A percentile compares a stretch with the other conserved stretches of the same genome.
Evolutionary conservation across 768 basidiomycete species (phyloP).

Genomic region (Albatrellus ellisii): DNA sequence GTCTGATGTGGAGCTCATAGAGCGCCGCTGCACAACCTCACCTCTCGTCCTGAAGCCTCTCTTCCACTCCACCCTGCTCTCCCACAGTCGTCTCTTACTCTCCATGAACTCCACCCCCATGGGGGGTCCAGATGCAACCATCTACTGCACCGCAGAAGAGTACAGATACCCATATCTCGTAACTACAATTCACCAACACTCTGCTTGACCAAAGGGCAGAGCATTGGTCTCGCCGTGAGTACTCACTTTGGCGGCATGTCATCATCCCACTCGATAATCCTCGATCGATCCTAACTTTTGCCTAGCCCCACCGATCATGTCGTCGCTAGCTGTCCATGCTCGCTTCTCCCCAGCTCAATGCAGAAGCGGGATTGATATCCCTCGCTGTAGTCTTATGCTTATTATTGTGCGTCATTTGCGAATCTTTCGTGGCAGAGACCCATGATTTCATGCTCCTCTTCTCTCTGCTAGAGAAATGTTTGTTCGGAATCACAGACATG

Average conservation of each 20-base stretch:
- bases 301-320: neutral
- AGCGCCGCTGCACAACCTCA: too few relatives aligned
- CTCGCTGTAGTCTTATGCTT: neutral
- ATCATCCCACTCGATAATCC: neutral
- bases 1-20: too few relatives aligned
- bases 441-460: neutral
- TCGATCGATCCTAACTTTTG: neutral
- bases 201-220: conserved; percentile 22
- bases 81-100: too few relatives aligned
- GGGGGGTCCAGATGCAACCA: too few relatives aligned
- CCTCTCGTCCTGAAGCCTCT: too few relatives aligned
- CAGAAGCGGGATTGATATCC: conserved; percentile 19
- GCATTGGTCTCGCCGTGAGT: conserved; percentile 24
- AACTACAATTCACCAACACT: too few relatives aligned
- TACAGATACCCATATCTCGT: too few relatives aligned
- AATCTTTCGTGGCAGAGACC: neutral
- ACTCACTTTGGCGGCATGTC: neutral
- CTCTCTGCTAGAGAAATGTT: conserved; percentile 7
- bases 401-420: conserved; percentile 6
- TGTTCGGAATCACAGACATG: neutral
- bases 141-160: too few relatives aligned
- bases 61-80: too few relatives aligned
- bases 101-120: too few relatives aligned
- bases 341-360: conserved; percentile 22
- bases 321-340: neutral